phyloP scores from a whole-genome alignment of 2,329 filamentous ascomycete genomes.

The Alternaria ventricosa region DNA sequence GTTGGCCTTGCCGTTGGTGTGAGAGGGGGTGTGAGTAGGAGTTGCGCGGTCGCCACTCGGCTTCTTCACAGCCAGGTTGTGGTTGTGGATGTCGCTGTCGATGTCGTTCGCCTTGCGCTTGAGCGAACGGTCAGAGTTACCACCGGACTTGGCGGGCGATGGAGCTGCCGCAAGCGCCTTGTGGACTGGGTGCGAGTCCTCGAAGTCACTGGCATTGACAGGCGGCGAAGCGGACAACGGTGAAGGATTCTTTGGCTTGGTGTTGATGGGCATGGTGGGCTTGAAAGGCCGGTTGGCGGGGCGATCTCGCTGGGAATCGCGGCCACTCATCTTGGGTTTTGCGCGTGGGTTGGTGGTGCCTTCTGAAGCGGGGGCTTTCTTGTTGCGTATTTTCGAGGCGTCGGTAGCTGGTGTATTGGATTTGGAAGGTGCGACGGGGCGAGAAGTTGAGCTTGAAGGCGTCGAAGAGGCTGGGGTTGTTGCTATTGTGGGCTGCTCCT shows the following conservation, averaged over 20 bases:
- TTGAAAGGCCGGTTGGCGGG: conserved; percentile 29
- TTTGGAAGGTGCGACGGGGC: conserved; percentile 26
- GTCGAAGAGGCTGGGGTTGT: conserved; percentile 20
- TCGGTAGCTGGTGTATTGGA: conserved; percentile 30
- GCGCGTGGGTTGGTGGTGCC: conserved; percentile 32
- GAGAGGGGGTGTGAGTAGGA: conserved; percentile 38
- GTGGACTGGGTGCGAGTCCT: conserved; percentile 53
- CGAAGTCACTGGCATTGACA: conserved; percentile 65
- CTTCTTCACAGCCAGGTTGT: conserved; percentile 43
- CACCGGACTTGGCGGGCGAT: conserved; percentile 43
- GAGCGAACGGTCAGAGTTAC: conserved; percentile 43
- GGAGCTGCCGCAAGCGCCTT: conserved; percentile 45
- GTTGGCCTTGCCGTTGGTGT: conserved; percentile 35
- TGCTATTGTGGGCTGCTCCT: conserved; percentile 27
- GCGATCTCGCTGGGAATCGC: conserved; percentile 30
- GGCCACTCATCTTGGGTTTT: conserved; percentile 39
- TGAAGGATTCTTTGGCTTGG: conserved; percentile 66
- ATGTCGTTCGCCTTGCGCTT: conserved; percentile 53
- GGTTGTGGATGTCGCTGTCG: conserved; percentile 47
- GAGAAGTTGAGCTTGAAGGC: conserved; percentile 19
- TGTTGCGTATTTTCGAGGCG: conserved; percentile 34
- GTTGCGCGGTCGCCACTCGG: conserved; percentile 38
- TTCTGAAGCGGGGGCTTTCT: conserved; percentile 35
- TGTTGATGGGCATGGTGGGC: conserved; percentile 49
- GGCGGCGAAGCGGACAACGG: conserved; percentile 67